These are phyloP conservation scores for Chaetomiaceae sp. DNA, from an alignment of 2,329 filamentous ascomycete species.

Conservation along the genomic window DNA sequence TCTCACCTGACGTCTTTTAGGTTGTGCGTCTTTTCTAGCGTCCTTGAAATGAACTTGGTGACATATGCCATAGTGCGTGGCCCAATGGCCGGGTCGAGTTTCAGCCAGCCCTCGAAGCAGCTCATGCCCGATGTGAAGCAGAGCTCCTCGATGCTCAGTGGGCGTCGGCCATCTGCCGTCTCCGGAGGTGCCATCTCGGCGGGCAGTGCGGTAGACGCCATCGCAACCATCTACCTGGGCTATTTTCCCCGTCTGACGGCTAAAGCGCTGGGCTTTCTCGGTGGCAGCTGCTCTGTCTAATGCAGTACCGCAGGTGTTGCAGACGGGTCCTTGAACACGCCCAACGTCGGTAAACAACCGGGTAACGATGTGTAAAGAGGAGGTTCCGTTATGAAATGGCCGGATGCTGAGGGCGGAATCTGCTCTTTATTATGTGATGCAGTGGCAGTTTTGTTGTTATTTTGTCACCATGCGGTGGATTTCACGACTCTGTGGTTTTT, in stretches of 20 bases:
- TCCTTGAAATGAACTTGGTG: slow-evolving; percentile 54
- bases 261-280: too few species aligned
- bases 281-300: background rate
- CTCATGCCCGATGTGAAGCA: slow-evolving; percentile 58
- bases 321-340: too few species aligned
- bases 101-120: slow-evolving; percentile 59
- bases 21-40: slow-evolving; percentile 60
- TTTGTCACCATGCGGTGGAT: too few species aligned
- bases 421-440: too few species aligned
- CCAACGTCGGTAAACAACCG: too few species aligned
- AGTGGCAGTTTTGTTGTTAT: too few species aligned
- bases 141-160: slow-evolving; percentile 56
- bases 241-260: background rate
- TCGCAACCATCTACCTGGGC: background rate
- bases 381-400: background rate
- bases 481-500: too few species aligned
- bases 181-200: slow-evolving; percentile 4
- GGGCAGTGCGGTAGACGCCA: slow-evolving; percentile 7
- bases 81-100: slow-evolving; percentile 53
- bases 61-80: slow-evolving; percentile 52
- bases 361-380: background rate
- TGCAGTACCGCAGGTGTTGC: background rate
- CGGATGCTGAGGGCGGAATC: too few species aligned
- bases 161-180: slow-evolving; percentile 4
- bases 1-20: slow-evolving; percentile 55